These are phyloP conservation scores for Eutrema heterophyllum DNA, from an alignment of 345 rosid genomes.

Conservation along the genomic window DNA sequence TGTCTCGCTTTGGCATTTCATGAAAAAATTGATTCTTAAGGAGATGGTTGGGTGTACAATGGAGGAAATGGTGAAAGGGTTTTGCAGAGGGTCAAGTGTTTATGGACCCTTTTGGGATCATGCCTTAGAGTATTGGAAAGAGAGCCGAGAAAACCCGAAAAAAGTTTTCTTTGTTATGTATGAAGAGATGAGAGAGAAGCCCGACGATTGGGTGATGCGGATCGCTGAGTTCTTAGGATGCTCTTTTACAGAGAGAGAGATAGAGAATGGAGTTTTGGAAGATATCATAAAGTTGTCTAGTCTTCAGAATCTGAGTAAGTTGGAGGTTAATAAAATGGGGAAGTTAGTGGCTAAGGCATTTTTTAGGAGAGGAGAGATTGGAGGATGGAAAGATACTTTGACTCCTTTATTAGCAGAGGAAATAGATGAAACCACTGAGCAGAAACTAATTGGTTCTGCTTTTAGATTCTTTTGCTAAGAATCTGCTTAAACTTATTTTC, in stretches of 20 bases:
- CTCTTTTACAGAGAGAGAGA: constrained; percentile 38
- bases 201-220: constrained; percentile 18
- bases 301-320: constrained; percentile 39
- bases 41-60: constrained; percentile 26
- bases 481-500: background rate
- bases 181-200: constrained; percentile 42
- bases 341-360: constrained; percentile 25
- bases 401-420: constrained; percentile 28
- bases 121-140: constrained; percentile 46
- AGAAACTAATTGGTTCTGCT: constrained; percentile 29
- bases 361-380: constrained; percentile 46
- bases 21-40: constrained; percentile 27
- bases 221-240: constrained; percentile 43
- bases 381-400: constrained; percentile 43
- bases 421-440: constrained; percentile 34
- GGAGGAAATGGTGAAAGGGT: constrained; percentile 40
- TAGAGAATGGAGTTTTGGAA: constrained; percentile 15
- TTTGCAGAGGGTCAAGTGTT: constrained; percentile 40
- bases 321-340: constrained; percentile 44
- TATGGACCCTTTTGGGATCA: constrained; percentile 57
- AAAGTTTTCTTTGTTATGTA: constrained; percentile 42
- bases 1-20: constrained; percentile 57
- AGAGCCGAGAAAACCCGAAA: constrained; percentile 35
- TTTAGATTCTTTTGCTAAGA: constrained; percentile 33
- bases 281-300: constrained; percentile 43